Conservation (phyloP, 2,329 filamentous ascomycete species). For the Penicillium sp. region DNA sequence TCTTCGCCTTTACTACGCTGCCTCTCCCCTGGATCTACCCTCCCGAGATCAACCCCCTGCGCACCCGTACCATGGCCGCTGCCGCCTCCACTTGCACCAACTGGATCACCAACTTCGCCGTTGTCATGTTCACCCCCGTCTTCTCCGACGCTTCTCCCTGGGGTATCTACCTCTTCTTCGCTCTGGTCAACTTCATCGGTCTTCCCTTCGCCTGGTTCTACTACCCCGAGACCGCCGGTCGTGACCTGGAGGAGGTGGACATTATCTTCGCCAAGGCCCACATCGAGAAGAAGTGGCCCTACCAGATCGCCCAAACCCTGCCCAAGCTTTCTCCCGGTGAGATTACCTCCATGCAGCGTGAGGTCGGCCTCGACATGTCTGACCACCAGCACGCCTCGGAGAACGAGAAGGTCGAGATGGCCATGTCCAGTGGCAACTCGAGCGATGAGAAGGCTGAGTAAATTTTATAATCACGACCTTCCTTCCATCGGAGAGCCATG, state of each 20-base stretch:
- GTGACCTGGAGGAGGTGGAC: conserved; percentile 49
- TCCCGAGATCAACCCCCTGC: conserved; percentile 59
- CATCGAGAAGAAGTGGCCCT: conserved; percentile 42
- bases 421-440: conserved; percentile 26
- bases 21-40: conserved; percentile 63
- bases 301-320: conserved; percentile 33
- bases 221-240: conserved; percentile 54
- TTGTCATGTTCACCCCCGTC: conserved; percentile 55
- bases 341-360: conserved; percentile 32
- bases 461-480: background rate
- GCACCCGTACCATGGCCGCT: conserved; percentile 60
- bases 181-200: conserved; percentile 47
- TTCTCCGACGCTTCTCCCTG: conserved; percentile 42
- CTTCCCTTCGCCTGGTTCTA: conserved; percentile 59
- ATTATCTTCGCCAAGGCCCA: conserved; percentile 49
- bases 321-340: conserved; percentile 38
- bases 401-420: conserved; percentile 30
- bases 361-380: conserved; percentile 30
- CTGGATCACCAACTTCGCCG: conserved; percentile 61
- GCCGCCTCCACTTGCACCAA: conserved; percentile 58
- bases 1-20: conserved; percentile 68
- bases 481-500: background rate
- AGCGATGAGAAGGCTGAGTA: conserved; percentile 20
- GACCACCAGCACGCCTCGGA: conserved; percentile 8
- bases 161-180: conserved; percentile 51